Base-by-base conservation (phyloP, 768 basidiomycete species). In the Polyporus arcularius region DNA sequence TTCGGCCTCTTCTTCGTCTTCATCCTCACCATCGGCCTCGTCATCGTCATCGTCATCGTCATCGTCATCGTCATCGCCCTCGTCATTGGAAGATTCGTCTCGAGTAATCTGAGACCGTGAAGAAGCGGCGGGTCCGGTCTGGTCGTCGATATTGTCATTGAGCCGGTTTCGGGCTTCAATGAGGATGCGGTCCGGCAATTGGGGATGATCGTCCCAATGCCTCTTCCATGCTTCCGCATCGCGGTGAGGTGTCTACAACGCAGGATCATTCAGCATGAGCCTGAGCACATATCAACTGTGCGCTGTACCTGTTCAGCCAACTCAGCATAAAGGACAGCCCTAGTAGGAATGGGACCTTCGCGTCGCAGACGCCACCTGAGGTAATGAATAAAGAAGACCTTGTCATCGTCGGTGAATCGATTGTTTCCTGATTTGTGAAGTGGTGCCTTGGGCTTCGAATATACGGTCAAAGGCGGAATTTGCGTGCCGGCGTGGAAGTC, bases 121-220 rank as follows among this genome's bases (percentile, higher is more conserved):
- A 26, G 21, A 26, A 26, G 21, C 21, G 21, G 21, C 21, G 21
- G 21, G 2, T 26, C 1, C 21, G 21, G 21, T 26, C 21, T 26
- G 21, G 21, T 26, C 21, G 21, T 26, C 21, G 21, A 26, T 2
- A 26, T 38, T 31, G 51, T 14, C 41, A 14, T n/a, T 35, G 21
- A 12, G 16, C 4, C 32, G 16, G 38, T 40, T 40, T 10, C 54
- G 42, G 9, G 26, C 54, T 14, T 60, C 59, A 41, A 50, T 55
- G 40, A 41, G 28, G 11, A 60, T 55, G 10, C 26, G 46, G 15
- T 55, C 59, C 2, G 58, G 47, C 18, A 60, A 4, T 18, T 54
- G 16, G 7, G 59, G 59, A 18, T 50, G 4, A 11, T 55, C 50
- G 28, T 60, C 59, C 59, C 59, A 60, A 26, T 60, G 59, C 9